Evolutionary conservation across 2,329 filamentous ascomycete genomes (phyloP).

Genomic region (Curvularia sp.): DNA sequence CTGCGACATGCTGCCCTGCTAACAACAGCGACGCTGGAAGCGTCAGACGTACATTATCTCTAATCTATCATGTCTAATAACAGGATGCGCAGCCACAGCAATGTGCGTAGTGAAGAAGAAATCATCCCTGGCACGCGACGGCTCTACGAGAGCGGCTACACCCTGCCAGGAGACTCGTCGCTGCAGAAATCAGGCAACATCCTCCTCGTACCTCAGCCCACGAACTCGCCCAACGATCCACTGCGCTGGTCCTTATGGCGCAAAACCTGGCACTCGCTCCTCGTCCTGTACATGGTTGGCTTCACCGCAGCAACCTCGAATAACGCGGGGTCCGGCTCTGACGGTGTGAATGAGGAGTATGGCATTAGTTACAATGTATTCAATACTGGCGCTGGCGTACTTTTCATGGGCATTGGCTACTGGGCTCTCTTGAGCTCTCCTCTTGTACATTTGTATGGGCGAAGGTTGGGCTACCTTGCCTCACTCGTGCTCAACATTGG

Average conservation of each 20-base stretch:
- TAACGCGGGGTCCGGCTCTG: constrained; percentile 2
- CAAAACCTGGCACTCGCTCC: constrained; percentile 3
- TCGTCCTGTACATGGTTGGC: constrained; percentile 4
- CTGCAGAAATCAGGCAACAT: background rate
- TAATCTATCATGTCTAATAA: background rate
- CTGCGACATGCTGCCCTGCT: constrained; percentile 6
- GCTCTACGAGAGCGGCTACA: background rate
- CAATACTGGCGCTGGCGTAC: constrained; percentile 2
- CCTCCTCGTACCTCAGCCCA: constrained; percentile 2
- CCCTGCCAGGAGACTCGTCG: background rate
- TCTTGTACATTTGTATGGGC: constrained; percentile 3
- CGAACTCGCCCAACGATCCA: constrained; percentile 4
- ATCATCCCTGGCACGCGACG: background rate
- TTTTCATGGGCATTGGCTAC: constrained; percentile 1
- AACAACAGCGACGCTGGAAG: constrained; percentile 3
- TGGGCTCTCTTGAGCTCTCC: constrained; percentile 7
- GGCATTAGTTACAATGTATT: constrained; percentile 2
- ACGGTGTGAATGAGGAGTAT: constrained; percentile 4
- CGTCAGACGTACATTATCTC: background rate
- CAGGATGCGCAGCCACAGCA: background rate
- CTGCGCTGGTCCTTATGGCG: constrained; percentile 1
- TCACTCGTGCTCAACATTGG: constrained; percentile 2
- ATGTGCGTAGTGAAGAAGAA: constrained; percentile 3
- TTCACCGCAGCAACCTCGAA: constrained; percentile 3
- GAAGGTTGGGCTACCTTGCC: constrained; percentile 3